phyloP scores from a whole-genome alignment of 2,329 filamentous ascomycete genomes.

The Endoconidiophora laricicola region DNA sequence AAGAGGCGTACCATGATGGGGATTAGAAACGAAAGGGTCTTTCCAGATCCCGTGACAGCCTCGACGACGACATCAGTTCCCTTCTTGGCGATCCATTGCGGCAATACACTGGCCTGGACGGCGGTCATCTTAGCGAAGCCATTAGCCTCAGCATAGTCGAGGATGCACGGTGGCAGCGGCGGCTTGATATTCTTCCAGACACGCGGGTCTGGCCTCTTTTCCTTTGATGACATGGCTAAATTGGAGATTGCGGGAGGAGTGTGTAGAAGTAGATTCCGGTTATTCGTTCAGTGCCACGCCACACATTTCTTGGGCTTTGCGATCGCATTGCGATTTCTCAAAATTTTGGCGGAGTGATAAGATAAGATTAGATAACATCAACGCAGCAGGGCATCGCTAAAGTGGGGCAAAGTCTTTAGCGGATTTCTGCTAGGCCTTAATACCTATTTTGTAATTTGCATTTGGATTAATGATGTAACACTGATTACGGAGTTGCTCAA shows the following conservation, averaged over 20 bases:
- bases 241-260: neutral
- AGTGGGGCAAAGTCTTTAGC: neutral
- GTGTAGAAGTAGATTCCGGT: neutral
- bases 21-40: slow-evolving; percentile 74
- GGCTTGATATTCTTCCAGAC: slow-evolving; percentile 27
- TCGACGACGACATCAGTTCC: slow-evolving; percentile 66
- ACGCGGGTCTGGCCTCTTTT: slow-evolving; percentile 27
- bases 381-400: neutral
- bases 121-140: slow-evolving; percentile 80
- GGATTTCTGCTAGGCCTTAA: too few species aligned
- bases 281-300: neutral
- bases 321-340: slow-evolving; percentile 6
- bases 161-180: slow-evolving; percentile 48
- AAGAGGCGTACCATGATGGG: slow-evolving; percentile 71
- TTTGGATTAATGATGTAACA: too few species aligned
- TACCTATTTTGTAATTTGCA: too few species aligned
- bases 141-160: slow-evolving; percentile 70
- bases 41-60: slow-evolving; percentile 81
- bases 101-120: slow-evolving; percentile 84
- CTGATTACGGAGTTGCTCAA: too few species aligned
- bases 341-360: slow-evolving; percentile 12
- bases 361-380: slow-evolving; percentile 6
- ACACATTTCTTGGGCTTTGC: neutral
- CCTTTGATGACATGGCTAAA: slow-evolving; percentile 13
- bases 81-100: slow-evolving; percentile 75